A percentile compares a stretch with the other conserved stretches of the same genome.
These are phyloP conservation scores for Coniella lustricola DNA, from an alignment of 2,329 filamentous ascomycete genomes.

Conservation along the genomic window DNA sequence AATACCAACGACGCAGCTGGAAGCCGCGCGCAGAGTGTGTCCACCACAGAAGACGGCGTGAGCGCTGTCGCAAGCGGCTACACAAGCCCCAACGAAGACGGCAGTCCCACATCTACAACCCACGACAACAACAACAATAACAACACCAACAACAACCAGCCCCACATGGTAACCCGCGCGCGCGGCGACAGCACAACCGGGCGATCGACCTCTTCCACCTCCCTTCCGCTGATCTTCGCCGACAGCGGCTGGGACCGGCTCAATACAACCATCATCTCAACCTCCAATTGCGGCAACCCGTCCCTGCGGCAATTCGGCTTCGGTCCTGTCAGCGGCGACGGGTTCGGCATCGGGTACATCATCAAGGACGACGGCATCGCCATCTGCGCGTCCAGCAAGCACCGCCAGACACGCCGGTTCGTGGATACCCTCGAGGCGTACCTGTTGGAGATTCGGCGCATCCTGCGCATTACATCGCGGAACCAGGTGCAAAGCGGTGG, in stretches of 20 bases:
- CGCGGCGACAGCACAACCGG: constrained; percentile 50
- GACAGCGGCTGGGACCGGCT: constrained; percentile 91
- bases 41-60: constrained; percentile 28
- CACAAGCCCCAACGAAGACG: constrained; percentile 51
- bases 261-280: constrained; percentile 89
- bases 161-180: constrained; percentile 31
- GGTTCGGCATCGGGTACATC: constrained; percentile 97
- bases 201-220: constrained; percentile 25
- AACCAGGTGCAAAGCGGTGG: constrained; percentile 23
- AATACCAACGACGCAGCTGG: constrained; percentile 29
- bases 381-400: constrained; percentile 89
- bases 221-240: constrained; percentile 72
- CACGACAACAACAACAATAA: neutral
- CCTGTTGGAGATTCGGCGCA: constrained; percentile 79
- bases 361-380: constrained; percentile 91
- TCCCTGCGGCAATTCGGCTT: constrained; percentile 94
- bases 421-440: constrained; percentile 87
- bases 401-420: constrained; percentile 85
- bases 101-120: too few relatives aligned
- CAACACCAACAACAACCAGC: constrained; percentile 24
- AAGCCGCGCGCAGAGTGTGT: neutral
- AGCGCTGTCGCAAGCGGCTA: constrained; percentile 53
- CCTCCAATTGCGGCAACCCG: constrained; percentile 98
- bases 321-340: constrained; percentile 85
- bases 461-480: constrained; percentile 62